Evolutionary conservation across 352 stramenopile genomes (phyloP).

Genomic region (Saprolegnia parasitica): DNA sequence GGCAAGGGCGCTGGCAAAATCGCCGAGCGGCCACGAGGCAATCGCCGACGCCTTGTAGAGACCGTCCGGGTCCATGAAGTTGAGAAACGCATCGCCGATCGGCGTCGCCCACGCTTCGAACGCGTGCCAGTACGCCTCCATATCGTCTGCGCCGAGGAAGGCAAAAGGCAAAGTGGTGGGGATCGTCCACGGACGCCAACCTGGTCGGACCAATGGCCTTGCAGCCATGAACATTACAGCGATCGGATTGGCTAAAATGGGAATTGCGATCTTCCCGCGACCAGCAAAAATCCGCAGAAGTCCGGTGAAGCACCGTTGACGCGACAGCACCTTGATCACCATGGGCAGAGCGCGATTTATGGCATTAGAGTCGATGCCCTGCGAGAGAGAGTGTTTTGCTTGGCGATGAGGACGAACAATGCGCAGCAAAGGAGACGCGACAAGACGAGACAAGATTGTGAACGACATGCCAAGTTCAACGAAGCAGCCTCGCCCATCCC

Average conservation of each 20-base stretch:
- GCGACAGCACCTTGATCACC: too few relatives aligned
- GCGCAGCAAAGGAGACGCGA: too few relatives aligned
- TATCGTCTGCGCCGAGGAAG: not conserved
- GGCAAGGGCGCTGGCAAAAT: conserved; percentile 54
- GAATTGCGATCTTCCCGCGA: not conserved
- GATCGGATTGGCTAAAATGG: not conserved
- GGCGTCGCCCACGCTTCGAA: conserved; percentile 56
- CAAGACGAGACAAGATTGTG: too few relatives aligned
- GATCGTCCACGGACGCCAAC: not conserved
- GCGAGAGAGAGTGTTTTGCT: too few relatives aligned
- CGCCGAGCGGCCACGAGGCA: conserved; percentile 52
- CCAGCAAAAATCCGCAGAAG: not conserved
- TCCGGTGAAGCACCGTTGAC: not conserved
- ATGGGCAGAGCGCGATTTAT: too few relatives aligned
- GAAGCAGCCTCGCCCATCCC: too few relatives aligned
- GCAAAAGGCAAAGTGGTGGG: not conserved
- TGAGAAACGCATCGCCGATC: conserved; percentile 45
- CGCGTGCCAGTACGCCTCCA: conserved; percentile 1
- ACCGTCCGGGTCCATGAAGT: conserved; percentile 51
- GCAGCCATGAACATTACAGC: not conserved
- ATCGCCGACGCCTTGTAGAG: conserved; percentile 62
- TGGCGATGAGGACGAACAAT: too few relatives aligned
- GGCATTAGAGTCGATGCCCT: too few relatives aligned
- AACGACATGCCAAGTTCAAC: too few relatives aligned
- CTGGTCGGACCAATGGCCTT: not conserved